These are phyloP conservation scores for Dactylellina cionopaga DNA, from an alignment of 2,329 filamentous ascomycete species.

Conservation along the genomic window DNA sequence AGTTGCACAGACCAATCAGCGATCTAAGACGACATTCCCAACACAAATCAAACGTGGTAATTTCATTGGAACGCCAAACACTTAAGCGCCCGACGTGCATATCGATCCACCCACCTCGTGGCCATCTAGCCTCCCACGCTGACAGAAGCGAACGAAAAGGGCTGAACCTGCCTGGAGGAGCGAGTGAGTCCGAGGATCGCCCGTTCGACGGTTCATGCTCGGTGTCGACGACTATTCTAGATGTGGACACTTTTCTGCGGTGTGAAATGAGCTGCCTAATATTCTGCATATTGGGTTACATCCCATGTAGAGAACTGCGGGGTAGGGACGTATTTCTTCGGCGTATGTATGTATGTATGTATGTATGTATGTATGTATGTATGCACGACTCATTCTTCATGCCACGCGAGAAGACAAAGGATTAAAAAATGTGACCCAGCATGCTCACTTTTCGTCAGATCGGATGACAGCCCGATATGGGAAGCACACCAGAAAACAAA, in stretches of 20 bases:
- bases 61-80: slow-evolving; percentile 36
- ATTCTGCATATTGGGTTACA: slow-evolving; percentile 45
- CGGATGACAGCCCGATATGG: slow-evolving; percentile 23
- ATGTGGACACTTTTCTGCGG: too few species aligned
- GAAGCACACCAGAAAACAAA: slow-evolving; percentile 8
- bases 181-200: slow-evolving; percentile 27
- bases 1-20: slow-evolving; percentile 52
- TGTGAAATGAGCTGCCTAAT: slow-evolving; percentile 41
- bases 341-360: too few species aligned
- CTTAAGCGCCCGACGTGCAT: slow-evolving; percentile 40
- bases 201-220: not conserved
- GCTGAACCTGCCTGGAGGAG: slow-evolving; percentile 38
- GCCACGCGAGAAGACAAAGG: slow-evolving; percentile 18
- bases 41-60: slow-evolving; percentile 47
- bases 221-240: too few species aligned
- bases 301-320: slow-evolving; percentile 30
- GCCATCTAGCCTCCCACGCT: slow-evolving; percentile 50
- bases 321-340: slow-evolving; percentile 17
- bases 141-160: slow-evolving; percentile 42
- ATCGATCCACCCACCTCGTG: slow-evolving; percentile 39
- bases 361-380: too few species aligned
- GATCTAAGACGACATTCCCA: slow-evolving; percentile 36
- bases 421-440: slow-evolving; percentile 25
- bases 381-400: slow-evolving; percentile 40
- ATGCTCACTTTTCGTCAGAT: slow-evolving; percentile 2